These are phyloP conservation scores for Trametes punicea DNA, from an alignment of 768 basidiomycete genomes.

Conservation along the genomic window DNA sequence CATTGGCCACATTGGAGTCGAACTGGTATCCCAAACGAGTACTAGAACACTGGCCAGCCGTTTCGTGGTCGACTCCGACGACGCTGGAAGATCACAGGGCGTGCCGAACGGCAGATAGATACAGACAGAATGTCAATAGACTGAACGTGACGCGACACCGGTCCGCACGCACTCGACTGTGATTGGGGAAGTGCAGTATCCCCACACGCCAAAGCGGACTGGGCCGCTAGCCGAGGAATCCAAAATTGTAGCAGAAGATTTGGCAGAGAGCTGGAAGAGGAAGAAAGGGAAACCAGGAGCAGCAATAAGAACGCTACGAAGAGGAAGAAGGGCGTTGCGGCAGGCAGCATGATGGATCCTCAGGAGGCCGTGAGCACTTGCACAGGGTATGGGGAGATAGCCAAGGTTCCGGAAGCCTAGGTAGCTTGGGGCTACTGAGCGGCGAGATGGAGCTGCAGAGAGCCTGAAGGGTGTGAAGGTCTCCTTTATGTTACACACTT, in stretches of 20 bases:
- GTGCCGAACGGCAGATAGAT: slow-evolving; percentile 6
- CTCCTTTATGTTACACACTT: too few species aligned
- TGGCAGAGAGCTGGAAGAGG: slow-evolving; percentile 47
- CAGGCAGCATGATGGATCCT: slow-evolving; percentile 23
- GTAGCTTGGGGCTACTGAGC: background rate
- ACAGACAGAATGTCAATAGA: slow-evolving; percentile 17
- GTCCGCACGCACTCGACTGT: slow-evolving; percentile 40
- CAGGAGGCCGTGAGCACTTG: background rate
- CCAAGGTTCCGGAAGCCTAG: background rate
- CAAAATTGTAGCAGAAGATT: slow-evolving; percentile 33
- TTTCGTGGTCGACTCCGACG: slow-evolving; percentile 38
- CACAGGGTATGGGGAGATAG: background rate
- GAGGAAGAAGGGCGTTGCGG: slow-evolving; percentile 40
- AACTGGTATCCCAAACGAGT: slow-evolving; percentile 53
- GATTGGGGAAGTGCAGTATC: slow-evolving; percentile 52
- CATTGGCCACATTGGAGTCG: slow-evolving; percentile 44
- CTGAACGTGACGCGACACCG: background rate
- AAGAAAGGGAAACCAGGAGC: slow-evolving; percentile 58
- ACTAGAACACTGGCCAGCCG: slow-evolving; percentile 43
- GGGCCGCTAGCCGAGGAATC: slow-evolving; percentile 33
- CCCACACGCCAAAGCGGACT: slow-evolving; percentile 60
- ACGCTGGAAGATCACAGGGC: slow-evolving; percentile 33
- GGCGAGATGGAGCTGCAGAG: slow-evolving; percentile 5
- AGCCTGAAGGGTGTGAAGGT: too few species aligned
- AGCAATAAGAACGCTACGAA: slow-evolving; percentile 57